Conservation (phyloP, 495 filamentous ascomycete species). For the Cairneyella variabilis region DNA sequence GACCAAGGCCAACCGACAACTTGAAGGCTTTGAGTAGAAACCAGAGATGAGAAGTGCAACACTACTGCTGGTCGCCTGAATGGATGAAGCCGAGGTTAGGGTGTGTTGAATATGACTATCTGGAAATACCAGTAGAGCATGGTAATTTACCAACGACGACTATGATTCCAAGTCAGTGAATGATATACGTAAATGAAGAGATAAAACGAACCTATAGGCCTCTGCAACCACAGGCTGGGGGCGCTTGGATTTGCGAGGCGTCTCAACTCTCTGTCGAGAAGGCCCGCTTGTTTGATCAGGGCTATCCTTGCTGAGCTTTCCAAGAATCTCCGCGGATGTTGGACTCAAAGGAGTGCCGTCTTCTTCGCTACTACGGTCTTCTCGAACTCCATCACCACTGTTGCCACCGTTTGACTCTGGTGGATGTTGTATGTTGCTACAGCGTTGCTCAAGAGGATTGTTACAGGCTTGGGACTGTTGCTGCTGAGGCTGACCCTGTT, state of each 20-base stretch:
- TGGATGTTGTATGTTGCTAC: not conserved
- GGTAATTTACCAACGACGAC: conserved; percentile 25
- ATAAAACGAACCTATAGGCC: conserved; percentile 36
- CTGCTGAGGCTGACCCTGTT: not conserved
- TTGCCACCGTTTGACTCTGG: not conserved
- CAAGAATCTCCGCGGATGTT: conserved; percentile 25
- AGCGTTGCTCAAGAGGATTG: not conserved
- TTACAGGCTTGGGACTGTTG: not conserved
- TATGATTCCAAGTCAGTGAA: conserved; percentile 11
- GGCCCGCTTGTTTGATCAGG: conserved; percentile 18
- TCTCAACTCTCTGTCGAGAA: conserved; percentile 24
- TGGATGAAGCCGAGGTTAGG: not conserved
- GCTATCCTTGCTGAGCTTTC: conserved; percentile 17
- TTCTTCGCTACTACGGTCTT: not conserved
- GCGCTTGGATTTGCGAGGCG: conserved; percentile 24
- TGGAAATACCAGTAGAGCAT: not conserved
- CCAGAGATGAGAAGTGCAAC: conserved; percentile 9
- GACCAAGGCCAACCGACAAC: conserved; percentile 20
- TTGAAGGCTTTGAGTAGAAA: conserved; percentile 20
- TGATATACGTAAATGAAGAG: not conserved
- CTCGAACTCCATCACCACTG: not conserved
- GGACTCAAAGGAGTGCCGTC: conserved; percentile 9
- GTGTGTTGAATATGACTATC: not conserved
- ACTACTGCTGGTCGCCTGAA: conserved; percentile 9
- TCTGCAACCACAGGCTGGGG: conserved; percentile 34